Base-by-base conservation (phyloP, 2,329 filamentous ascomycete genomes). In the Pestalotiopsis sp. region DNA sequence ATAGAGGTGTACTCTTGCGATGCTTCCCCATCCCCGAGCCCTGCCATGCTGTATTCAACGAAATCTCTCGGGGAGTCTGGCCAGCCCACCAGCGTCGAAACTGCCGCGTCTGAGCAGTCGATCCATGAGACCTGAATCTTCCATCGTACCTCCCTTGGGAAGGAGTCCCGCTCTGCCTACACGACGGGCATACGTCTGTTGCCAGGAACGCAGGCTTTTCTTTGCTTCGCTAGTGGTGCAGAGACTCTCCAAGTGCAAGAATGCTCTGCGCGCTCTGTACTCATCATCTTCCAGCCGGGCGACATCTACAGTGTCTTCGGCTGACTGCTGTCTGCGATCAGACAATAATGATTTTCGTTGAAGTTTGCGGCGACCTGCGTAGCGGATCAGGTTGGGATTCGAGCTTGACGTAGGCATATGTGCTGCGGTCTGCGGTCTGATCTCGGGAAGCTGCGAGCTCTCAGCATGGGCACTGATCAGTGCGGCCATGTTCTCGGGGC, bases 151-250 rank as follows among this genome's bases (percentile, higher is more conserved):
- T 6, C 81, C 81, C 2, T 72, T 69, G 0, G 85, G 84, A 0
- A 87, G 77, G 4, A 87, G 76, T 14, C 70, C 71, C 2, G 79
- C 75, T n/a, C 80, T 79, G 11, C 78, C 75, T 59, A 74, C 71
- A 3, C 74, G 78, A 7, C 82, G 80, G 36, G 86, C 86, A 72
- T 85, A 89, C 3, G 69, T 71, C 69, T 84, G 79, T 74, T 87
- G 86, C 82, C 86, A 90, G 3, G 76, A 72, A 38, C 78, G 79
- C 2, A 90, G 76, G 39, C 87, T 85, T 4, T 77, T 73, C n/a
- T 78, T 81, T 1, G 88, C 86, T 63, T 85, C 84, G 2, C 73
- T 73, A 0, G 84, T 88, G 9, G 75, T 73, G 69, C 87, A 90
- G 14, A 84, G 75, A 0, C 77, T 74, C 55, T 85, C 81, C 0